Percentiles rank a stretch among this genome's conserved stretches.
These are phyloP conservation scores for Rhypophila decipiens DNA, from an alignment of 495 filamentous ascomycete genomes.

Conservation along the genomic window DNA sequence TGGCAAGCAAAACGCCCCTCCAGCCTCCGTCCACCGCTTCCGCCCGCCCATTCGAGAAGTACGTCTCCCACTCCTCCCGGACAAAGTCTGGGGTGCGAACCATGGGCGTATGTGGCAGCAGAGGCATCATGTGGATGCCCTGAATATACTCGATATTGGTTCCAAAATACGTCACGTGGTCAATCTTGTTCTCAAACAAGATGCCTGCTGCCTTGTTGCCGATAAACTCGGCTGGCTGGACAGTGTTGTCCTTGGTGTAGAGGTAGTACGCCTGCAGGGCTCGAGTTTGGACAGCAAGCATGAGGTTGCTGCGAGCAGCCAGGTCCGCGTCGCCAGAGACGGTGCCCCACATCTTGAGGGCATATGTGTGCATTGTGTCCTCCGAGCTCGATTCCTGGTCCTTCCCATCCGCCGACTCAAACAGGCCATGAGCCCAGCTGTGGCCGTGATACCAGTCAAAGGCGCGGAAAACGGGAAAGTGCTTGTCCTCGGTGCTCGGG, in stretches of 20 bases:
- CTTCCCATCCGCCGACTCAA: constrained; percentile 83
- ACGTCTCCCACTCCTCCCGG: constrained; percentile 75
- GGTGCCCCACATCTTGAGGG: constrained; percentile 88
- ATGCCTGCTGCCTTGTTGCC: constrained; percentile 88
- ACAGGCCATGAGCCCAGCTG: constrained; percentile 94
- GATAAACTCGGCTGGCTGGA: constrained; percentile 72
- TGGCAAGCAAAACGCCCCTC: constrained; percentile 79
- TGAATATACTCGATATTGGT: constrained; percentile 75
- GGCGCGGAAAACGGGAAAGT: constrained; percentile 77
- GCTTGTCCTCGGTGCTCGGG: constrained; percentile 58
- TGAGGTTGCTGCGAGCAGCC: constrained; percentile 82
- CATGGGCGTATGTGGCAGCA: constrained; percentile 64
- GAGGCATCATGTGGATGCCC: constrained; percentile 94
- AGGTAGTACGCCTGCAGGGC: constrained; percentile 77
- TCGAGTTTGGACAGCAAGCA: constrained; percentile 68
- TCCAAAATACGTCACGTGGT: constrained; percentile 94
- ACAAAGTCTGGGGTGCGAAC: constrained; percentile 67
- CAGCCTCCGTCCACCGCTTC: constrained; percentile 64
- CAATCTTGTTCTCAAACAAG: constrained; percentile 93
- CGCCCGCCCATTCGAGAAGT: constrained; percentile 59
- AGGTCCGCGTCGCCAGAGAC: constrained; percentile 68
- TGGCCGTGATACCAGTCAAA: constrained; percentile 97
- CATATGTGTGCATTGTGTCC: constrained; percentile 83
- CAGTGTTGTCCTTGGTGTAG: constrained; percentile 58
- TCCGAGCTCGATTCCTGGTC: constrained; percentile 90